Conservation (phyloP, 257 asterid species). For the Voacanga thouarsii region DNA sequence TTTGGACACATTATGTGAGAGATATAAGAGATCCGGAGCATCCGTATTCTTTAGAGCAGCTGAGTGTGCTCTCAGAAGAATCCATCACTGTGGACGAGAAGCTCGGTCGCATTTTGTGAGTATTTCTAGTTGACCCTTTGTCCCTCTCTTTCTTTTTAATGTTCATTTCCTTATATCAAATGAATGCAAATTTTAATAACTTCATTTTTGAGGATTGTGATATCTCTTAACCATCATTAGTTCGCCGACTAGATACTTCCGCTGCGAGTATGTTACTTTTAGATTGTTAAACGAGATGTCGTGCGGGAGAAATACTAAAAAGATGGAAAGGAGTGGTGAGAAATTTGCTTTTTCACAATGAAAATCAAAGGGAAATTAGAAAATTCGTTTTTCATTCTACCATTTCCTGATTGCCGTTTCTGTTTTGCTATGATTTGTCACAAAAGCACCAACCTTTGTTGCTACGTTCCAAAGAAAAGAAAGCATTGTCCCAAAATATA, state of each 20-base stretch:
- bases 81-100: constrained; percentile 82
- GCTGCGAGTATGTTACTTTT: not conserved
- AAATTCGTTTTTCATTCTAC: not conserved
- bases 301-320: not conserved
- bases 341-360: not conserved
- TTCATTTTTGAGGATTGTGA: not conserved
- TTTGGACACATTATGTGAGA: constrained; percentile 54
- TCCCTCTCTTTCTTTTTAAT: too few relatives aligned
- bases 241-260: not conserved
- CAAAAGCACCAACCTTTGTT: not conserved
- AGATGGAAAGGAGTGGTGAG: not conserved
- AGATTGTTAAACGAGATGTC: not conserved
- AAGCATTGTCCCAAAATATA: not conserved
- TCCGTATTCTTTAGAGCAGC: constrained; percentile 90
- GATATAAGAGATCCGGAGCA: constrained; percentile 98
- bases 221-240: not conserved
- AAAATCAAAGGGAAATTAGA: not conserved
- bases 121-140: not conserved
- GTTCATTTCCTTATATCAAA: not conserved
- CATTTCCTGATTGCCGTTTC: not conserved
- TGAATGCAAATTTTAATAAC: not conserved
- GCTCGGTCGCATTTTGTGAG: constrained; percentile 81
- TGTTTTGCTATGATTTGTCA: not conserved
- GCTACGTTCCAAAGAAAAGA: not conserved
- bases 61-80: constrained; percentile 84